Evolutionary conservation across 1,139 yeast genomes (phyloP).

Genomic region (Saccharomycopsis hybrid): DNA sequence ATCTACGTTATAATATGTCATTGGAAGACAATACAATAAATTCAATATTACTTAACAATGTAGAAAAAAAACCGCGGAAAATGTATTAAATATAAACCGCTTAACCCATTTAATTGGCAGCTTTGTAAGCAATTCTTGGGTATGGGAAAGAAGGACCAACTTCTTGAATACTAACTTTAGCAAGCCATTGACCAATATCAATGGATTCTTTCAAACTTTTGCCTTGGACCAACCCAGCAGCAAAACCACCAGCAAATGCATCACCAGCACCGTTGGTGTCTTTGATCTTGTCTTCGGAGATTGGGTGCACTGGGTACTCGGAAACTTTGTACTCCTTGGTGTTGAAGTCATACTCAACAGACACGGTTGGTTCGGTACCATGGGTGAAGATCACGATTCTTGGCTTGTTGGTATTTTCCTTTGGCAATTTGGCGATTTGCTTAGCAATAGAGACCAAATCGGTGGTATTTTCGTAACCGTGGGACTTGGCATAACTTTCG

Average conservation of each 20-base stretch:
- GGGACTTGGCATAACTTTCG: conserved; percentile 86
- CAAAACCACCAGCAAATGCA: conserved; percentile 96
- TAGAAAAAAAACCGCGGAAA: no score
- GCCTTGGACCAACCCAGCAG: conserved; percentile 81
- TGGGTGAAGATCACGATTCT: conserved; percentile 91
- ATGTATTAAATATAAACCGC: no score
- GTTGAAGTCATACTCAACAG: conserved; percentile 49
- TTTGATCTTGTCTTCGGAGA: conserved; percentile 58
- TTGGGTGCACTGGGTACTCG: conserved; percentile 62
- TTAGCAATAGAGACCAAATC: conserved; percentile 78
- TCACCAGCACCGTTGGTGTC: conserved; percentile 99
- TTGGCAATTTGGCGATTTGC: conserved; percentile 72
- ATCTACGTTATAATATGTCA: no score
- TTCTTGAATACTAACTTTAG: conserved; percentile 83
- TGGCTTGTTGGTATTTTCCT: conserved; percentile 60
- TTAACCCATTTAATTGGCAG: no score
- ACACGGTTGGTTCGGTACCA: conserved; percentile 83
- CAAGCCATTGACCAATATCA: conserved; percentile 96
- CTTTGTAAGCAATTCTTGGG: conserved; percentile 23
- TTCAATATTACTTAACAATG: no score
- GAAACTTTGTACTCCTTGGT: conserved; percentile 42
- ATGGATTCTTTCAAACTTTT: conserved; percentile 55
- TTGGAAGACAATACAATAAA: no score
- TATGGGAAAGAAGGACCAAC: conserved; percentile 92
- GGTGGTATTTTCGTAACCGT: conserved; percentile 48